These are phyloP conservation scores for Harringtonia aguacate DNA, from an alignment of 2,329 filamentous ascomycete genomes.

Conservation along the genomic window DNA sequence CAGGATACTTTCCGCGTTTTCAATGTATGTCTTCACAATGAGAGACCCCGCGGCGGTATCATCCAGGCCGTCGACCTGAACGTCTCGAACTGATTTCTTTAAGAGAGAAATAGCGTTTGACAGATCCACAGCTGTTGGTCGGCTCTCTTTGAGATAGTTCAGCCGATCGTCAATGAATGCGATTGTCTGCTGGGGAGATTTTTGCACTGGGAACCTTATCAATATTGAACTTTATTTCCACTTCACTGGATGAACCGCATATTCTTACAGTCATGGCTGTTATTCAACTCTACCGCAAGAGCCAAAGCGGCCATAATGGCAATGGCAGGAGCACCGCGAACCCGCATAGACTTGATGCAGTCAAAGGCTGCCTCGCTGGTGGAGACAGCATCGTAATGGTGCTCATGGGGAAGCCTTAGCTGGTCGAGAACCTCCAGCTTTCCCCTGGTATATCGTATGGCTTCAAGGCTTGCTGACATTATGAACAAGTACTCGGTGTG, in stretches of 20 bases:
- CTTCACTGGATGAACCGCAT: background rate
- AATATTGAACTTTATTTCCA: background rate
- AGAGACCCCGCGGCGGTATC: slow-evolving; percentile 32
- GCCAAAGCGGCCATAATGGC: slow-evolving; percentile 92
- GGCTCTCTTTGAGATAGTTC: slow-evolving; percentile 77
- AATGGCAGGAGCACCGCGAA: slow-evolving; percentile 83
- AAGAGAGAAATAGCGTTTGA: slow-evolving; percentile 81
- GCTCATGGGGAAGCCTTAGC: slow-evolving; percentile 69
- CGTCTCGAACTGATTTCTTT: slow-evolving; percentile 48
- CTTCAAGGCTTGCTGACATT: slow-evolving; percentile 47
- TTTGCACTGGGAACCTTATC: slow-evolving; percentile 29
- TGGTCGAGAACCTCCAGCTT: slow-evolving; percentile 71
- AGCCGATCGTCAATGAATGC: slow-evolving; percentile 65
- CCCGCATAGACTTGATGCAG: slow-evolving; percentile 70
- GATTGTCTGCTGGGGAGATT: slow-evolving; percentile 56
- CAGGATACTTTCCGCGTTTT: slow-evolving; percentile 76
- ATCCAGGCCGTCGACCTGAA: slow-evolving; percentile 26
- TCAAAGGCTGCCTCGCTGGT: slow-evolving; percentile 69
- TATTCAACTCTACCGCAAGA: slow-evolving; percentile 72
- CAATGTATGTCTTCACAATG: slow-evolving; percentile 62
- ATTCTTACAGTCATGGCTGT: slow-evolving; percentile 33
- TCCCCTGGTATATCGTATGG: slow-evolving; percentile 65
- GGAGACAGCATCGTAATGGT: slow-evolving; percentile 63
- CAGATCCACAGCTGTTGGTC: slow-evolving; percentile 91
- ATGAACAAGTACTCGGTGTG: slow-evolving; percentile 13